phyloP scores from a whole-genome alignment of 140 eudicot species.

The Oenanthe javanica region DNA sequence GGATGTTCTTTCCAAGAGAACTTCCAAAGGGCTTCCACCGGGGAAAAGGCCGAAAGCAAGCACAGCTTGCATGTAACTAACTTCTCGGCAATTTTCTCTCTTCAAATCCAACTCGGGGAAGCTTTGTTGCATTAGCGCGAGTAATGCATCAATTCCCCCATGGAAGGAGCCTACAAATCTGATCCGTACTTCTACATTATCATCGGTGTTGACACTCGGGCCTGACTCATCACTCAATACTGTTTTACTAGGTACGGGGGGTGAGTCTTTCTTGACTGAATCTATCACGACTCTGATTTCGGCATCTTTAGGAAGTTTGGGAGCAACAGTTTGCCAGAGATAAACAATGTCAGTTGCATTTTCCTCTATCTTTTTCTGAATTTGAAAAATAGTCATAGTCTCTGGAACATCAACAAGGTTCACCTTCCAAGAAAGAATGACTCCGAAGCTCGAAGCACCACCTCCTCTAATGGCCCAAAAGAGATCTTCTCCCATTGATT shows the following conservation, averaged over 20 bases:
- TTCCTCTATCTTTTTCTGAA: neutral
- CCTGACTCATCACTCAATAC: conserved; percentile 8
- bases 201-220: neutral
- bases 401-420: neutral
- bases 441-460: conserved; percentile 39
- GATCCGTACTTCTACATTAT: neutral
- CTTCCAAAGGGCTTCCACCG: conserved; percentile 16
- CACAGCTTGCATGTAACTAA: conserved; percentile 29
- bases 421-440: conserved; percentile 14
- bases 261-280: neutral
- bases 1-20: conserved; percentile 22
- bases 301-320: conserved; percentile 26
- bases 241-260: neutral
- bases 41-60: conserved; percentile 11
- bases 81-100: conserved; percentile 20
- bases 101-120: conserved; percentile 33
- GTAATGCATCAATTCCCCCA: conserved; percentile 15
- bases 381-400: conserved; percentile 24
- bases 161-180: conserved; percentile 22
- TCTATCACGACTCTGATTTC: conserved; percentile 21
- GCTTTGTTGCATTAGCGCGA: neutral
- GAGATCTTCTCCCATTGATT: conserved; percentile 31
- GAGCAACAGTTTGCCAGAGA: conserved; percentile 38
- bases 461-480: conserved; percentile 41
- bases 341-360: conserved; percentile 20